Conservation (phyloP, 1,139 yeast genomes). For the Scheffersomyces insectosa region DNA sequence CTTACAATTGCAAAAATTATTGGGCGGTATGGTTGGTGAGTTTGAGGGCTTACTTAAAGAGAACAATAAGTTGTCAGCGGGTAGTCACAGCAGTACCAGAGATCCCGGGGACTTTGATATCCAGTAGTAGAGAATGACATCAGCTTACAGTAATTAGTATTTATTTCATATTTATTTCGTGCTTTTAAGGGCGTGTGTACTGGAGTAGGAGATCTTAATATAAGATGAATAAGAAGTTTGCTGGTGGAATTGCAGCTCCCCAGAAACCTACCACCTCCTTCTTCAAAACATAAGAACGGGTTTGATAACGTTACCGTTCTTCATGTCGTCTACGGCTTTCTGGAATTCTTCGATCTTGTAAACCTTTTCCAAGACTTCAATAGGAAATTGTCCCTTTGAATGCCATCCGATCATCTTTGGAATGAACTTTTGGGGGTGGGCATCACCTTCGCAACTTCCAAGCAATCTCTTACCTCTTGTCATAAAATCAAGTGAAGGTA, state of each 20-base stretch:
- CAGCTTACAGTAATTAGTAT: too few relatives aligned
- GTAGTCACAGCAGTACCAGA: constrained; percentile 20
- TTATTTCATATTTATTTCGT: too few relatives aligned
- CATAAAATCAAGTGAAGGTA: constrained; percentile 8
- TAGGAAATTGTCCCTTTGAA: constrained; percentile 5
- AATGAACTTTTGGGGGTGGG: constrained; percentile 6
- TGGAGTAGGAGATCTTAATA: neutral
- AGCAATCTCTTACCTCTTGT: constrained; percentile 5
- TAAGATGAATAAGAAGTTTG: neutral
- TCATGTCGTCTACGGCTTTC: constrained; percentile 7
- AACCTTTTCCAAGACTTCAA: constrained; percentile 4
- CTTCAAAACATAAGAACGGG: constrained; percentile 3
- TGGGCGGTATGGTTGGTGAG: constrained; percentile 66
- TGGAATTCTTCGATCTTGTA: constrained; percentile 5
- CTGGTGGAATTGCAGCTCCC: too few relatives aligned
- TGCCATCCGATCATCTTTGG: constrained; percentile 8
- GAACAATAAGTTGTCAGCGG: constrained; percentile 21
- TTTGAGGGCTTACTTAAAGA: constrained; percentile 63
- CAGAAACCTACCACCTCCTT: too few relatives aligned
- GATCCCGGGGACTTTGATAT: constrained; percentile 51
- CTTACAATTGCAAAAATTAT: constrained; percentile 78
- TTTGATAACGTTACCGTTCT: constrained; percentile 6
- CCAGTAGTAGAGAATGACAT: constrained; percentile 12
- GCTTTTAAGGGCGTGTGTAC: too few relatives aligned
- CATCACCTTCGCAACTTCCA: constrained; percentile 8